A percentile compares a stretch with the other conserved stretches of the same genome.
Conservation (phyloP, 1,139 yeast species). For the Hyphopichia buzzinii region DNA sequence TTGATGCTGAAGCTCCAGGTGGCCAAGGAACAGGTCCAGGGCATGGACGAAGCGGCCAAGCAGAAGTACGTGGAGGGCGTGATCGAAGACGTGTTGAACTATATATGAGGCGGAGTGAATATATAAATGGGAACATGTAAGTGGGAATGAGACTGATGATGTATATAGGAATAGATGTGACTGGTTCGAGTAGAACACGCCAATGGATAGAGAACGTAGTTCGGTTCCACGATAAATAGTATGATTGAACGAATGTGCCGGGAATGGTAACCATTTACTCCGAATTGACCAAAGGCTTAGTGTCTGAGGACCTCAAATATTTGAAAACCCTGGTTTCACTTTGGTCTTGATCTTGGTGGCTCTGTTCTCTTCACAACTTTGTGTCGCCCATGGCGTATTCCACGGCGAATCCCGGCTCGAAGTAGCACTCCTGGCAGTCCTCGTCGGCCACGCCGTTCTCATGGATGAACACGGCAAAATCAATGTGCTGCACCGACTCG, state of each 20-base stretch:
- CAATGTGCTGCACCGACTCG: slow-evolving; percentile 50
- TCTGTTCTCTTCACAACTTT: slow-evolving; percentile 14
- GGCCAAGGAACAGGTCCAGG: slow-evolving; percentile 28
- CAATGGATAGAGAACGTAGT: no score
- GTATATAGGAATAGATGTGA: no score
- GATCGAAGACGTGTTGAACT: slow-evolving; percentile 38
- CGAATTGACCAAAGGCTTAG: no score
- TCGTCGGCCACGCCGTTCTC: slow-evolving; percentile 79
- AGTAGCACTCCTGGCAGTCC: slow-evolving; percentile 78
- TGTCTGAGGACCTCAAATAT: no score
- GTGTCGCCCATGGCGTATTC: slow-evolving; percentile 19
- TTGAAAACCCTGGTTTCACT: no score
- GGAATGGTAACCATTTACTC: no score
- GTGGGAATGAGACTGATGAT: no score
- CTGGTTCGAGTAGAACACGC: no score
- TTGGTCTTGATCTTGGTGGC: no score
- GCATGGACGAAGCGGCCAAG: slow-evolving; percentile 23
- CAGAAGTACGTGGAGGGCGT: slow-evolving; percentile 31
- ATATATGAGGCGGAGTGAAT: slow-evolving; percentile 17
- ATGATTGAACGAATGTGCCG: no score
- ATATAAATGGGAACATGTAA: not conserved
- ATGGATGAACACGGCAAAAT: slow-evolving; percentile 82
- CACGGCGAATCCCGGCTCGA: slow-evolving; percentile 58
- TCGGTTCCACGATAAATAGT: no score
- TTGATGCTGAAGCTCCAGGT: slow-evolving; percentile 27